Conservation (phyloP, 2,329 filamentous ascomycete species). For the Penicillium sp. region DNA sequence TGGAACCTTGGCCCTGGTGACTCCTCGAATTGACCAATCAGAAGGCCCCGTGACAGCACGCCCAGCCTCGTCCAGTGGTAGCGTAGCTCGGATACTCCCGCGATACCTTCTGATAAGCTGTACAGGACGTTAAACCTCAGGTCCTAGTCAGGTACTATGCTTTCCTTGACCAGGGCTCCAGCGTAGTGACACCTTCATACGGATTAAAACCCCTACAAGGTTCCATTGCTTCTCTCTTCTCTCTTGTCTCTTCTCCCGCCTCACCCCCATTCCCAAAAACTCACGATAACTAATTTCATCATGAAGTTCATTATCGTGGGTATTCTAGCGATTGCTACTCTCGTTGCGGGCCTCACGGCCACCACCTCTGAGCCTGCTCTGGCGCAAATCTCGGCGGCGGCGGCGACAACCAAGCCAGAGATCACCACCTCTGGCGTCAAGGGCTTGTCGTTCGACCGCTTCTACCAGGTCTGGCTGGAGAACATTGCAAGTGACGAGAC, state of each 20-base stretch:
- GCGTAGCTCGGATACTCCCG: background rate
- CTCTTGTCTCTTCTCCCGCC: background rate
- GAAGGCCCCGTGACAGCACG: background rate
- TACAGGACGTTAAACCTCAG: background rate
- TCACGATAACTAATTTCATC: background rate
- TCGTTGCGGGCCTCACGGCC: constrained; percentile 27
- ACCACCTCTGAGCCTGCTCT: constrained; percentile 29
- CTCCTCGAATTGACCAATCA: background rate
- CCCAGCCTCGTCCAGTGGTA: background rate
- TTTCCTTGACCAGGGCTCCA: background rate
- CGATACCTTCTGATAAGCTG: background rate
- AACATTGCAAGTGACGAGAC: constrained; percentile 58
- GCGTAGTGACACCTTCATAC: background rate
- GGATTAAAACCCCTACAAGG: background rate
- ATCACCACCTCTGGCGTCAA: constrained; percentile 65
- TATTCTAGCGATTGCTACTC: constrained; percentile 25
- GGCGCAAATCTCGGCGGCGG: constrained; percentile 30
- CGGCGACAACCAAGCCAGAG: constrained; percentile 61
- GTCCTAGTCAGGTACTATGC: background rate
- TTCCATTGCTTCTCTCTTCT: background rate
- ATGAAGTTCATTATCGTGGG: constrained; percentile 48
- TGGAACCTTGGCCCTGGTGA: background rate
- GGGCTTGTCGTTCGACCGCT: constrained; percentile 72
- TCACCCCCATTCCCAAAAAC: background rate
- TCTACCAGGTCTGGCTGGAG: constrained; percentile 75